Base-by-base conservation (phyloP, 805 yeast genomes). In the Zygosaccharomyces lentus region DNA sequence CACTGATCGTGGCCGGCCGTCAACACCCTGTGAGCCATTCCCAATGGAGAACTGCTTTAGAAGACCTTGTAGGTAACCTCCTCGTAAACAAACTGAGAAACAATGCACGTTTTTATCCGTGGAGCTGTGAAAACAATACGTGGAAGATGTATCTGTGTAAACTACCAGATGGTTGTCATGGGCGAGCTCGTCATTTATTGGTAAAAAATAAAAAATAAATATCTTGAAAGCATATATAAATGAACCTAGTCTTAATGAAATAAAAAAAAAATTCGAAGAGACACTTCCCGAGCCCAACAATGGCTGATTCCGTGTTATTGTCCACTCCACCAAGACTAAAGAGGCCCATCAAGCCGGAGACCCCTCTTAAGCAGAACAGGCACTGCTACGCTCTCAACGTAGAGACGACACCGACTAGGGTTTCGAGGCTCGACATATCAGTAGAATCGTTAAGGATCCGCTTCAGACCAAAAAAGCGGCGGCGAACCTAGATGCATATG, bases 261-360 rank as follows among this genome's bases (percentile, higher is more conserved):
- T 8, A 29, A 29, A 29, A 29, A 29, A 29, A 29, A 29, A 6
- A n/a, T 15, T n/a, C n/a, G 3, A 13, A 29, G 15, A 25, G 29
- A 19, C 5, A 19, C 21, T 19, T 5, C 21, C 21, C 5, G 21
- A 25, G 29, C 12, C 29, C 12, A 37, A 32, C 17, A 36, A 29
- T 32, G 35, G 12, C 37, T 8, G 39, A 43, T 29, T 31, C 37
- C 9, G 23, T 34, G 25, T 30, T 21, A 9, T 21, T 49, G 5
- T 49, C 47, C 8, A 49, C 52, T 9, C 52, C 52, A 15, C 43
- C 45, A 16, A 49, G 45, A 21, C 35, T 34, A 15, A 37, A 25
- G 32, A 31, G 35, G 9, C 32, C 27, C 10, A 12, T 43, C 9
- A 19, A 35, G 13, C 52, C 52, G 8, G 38, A 23, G 26, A 43